phyloP scores from a whole-genome alignment of 2,329 filamentous ascomycete genomes.

The Trichophyton schoenleinii region DNA sequence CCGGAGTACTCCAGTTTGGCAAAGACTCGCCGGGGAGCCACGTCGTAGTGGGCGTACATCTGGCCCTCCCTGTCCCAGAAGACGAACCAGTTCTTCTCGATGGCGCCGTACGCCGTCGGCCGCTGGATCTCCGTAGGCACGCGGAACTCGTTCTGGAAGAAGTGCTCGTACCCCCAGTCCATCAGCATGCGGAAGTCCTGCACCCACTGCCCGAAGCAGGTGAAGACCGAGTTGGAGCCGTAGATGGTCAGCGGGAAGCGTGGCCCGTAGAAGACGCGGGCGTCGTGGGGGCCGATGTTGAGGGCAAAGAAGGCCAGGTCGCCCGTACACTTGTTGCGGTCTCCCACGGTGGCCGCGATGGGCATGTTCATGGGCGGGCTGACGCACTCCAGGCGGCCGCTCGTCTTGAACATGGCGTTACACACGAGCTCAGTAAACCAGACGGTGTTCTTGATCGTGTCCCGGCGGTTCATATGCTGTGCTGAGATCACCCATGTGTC shows the following conservation, averaged over 20 bases:
- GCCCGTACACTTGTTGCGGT: slow-evolving; percentile 34
- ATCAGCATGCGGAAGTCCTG: slow-evolving; percentile 42
- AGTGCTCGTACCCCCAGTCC: slow-evolving; percentile 29
- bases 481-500: slow-evolving; percentile 41
- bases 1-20: slow-evolving; percentile 36
- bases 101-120: slow-evolving; percentile 30
- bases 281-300: slow-evolving; percentile 46
- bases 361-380: slow-evolving; percentile 33
- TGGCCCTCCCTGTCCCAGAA: slow-evolving; percentile 43
- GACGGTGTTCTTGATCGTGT: slow-evolving; percentile 17
- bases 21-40: slow-evolving; percentile 40
- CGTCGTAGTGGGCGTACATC: slow-evolving; percentile 43
- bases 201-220: slow-evolving; percentile 47
- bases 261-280: slow-evolving; percentile 45
- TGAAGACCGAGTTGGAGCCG: slow-evolving; percentile 43
- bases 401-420: slow-evolving; percentile 35
- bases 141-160: slow-evolving; percentile 27
- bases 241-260: slow-evolving; percentile 40
- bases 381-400: slow-evolving; percentile 29
- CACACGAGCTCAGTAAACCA: slow-evolving; percentile 39
- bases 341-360: slow-evolving; percentile 35
- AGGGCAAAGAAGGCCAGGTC: slow-evolving; percentile 32
- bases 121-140: slow-evolving; percentile 41
- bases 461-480: slow-evolving; percentile 28
- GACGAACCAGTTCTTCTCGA: slow-evolving; percentile 53